Percentiles rank a stretch among this genome's conserved stretches.
phyloP scores from a whole-genome alignment of 2,329 filamentous ascomycete species.

The Trichoderma pleuroti region DNA sequence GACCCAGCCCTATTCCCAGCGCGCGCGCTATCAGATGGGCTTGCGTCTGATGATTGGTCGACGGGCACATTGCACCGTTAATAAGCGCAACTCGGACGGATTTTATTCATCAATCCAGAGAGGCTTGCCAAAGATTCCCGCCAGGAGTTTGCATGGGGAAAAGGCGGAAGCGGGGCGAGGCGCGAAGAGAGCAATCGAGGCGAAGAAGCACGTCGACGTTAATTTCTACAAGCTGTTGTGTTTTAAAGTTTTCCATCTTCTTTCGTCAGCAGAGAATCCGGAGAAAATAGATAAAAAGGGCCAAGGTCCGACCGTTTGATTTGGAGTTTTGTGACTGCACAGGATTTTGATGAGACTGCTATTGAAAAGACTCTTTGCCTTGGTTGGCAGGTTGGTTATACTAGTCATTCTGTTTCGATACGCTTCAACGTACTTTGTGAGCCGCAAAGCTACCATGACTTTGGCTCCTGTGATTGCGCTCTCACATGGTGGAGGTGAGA shows the following conservation, averaged over 20 bases:
- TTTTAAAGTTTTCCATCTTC: not conserved
- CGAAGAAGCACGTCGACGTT: not conserved
- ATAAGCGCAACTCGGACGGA: not conserved
- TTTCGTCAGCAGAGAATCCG: not conserved
- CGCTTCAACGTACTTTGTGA: slow-evolving; percentile 7
- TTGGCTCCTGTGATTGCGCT: slow-evolving; percentile 46
- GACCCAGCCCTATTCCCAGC: slow-evolving; percentile 24
- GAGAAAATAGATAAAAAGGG: not conserved
- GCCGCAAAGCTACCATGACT: slow-evolving; percentile 33
- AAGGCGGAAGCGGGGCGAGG: not conserved
- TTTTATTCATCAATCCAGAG: not conserved
- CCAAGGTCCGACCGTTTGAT: not conserved
- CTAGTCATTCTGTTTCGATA: slow-evolving; percentile 14
- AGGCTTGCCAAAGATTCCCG: not conserved
- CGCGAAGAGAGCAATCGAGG: not conserved
- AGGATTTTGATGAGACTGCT: slow-evolving; percentile 20
- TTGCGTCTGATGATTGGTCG: not conserved
- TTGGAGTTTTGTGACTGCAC: not conserved
- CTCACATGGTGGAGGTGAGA: slow-evolving; percentile 47
- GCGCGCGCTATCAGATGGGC: not conserved
- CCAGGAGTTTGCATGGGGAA: not conserved
- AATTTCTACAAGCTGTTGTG: not conserved
- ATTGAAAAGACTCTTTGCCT: not conserved
- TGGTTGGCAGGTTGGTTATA: slow-evolving; percentile 1
- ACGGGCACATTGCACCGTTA: not conserved